Base-by-base conservation (phyloP, 805 yeast genomes). In the Starmerella vitae region DNA sequence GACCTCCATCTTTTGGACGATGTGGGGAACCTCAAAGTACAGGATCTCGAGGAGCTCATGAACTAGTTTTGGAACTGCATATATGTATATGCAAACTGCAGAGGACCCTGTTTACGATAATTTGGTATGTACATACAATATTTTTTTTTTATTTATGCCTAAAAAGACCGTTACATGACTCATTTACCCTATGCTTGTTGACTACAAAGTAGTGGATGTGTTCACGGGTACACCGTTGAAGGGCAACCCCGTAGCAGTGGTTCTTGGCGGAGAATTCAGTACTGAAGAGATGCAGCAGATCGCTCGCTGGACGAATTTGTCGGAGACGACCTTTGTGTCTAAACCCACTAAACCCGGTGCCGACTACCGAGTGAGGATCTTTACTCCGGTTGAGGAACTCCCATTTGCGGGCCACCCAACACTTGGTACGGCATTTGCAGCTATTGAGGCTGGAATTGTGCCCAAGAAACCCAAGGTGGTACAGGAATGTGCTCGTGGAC, bases 381-480 rank as follows among this genome's bases (percentile, higher is more conserved):
- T 71, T 50, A 60, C 69, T 0, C 69, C 74, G 2, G 44, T 30
- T 2, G 30, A 33, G 3, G 78, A 74, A 47, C 50, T 74, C 19
- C 75, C 76, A 6, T 74, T 73, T 58, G 78, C 80, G 1, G 79
- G 80, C 5, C 79, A 74, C 47, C 80, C 79, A 3, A 73, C 76
- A 0, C 47, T 73, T 24, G 79, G 78, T 6, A 47, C 53, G 1
- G 42, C 46, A 2, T 34, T 37, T n/a, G 50, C 51, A 0, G 28
- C 48, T 12, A 20, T 42, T 1, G 46, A 38, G 27, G 34, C 43
- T 3, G 45, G 45, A 1, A n/a, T 43, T 5, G 22, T 43, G 15
- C 30, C 25, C 5, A 28, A 36, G 10, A 40, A 36, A 34, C 51
- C 57, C 9, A 9, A 13, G 3, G 14, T 46, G 2, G 25, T 40